Percentiles rank a stretch among this genome's conserved stretches.
Conservation (phyloP, 2,329 filamentous ascomycete genomes). For the Stachybotrys chartarum region DNA sequence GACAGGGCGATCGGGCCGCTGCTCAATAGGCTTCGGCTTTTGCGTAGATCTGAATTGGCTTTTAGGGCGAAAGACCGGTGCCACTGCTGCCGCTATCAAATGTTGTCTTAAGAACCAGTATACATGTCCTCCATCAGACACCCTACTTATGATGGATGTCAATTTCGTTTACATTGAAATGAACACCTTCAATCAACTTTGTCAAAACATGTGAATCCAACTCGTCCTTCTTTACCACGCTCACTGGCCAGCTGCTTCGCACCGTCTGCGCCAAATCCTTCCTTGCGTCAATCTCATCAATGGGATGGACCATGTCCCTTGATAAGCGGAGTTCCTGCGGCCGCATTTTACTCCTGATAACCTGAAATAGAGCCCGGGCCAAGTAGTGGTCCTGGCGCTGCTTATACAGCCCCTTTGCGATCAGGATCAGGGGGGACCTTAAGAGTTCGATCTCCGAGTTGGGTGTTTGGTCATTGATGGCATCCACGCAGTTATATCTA, state of each 20-base stretch:
- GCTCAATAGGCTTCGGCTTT: too few species aligned
- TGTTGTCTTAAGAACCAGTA: too few species aligned
- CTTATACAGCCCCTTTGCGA: slow-evolving; percentile 22
- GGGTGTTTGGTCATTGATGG: slow-evolving; percentile 11
- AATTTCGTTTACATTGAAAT: slow-evolving; percentile 4
- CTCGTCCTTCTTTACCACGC: slow-evolving; percentile 19
- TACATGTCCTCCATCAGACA: too few species aligned
- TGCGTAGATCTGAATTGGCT: too few species aligned
- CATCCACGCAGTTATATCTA: slow-evolving; percentile 16
- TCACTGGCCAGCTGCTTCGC: slow-evolving; percentile 22
- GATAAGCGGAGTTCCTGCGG: slow-evolving; percentile 14
- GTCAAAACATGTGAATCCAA: slow-evolving; percentile 11
- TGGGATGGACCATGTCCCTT: slow-evolving; percentile 9
- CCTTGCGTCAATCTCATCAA: slow-evolving; percentile 10
- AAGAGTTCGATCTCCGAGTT: slow-evolving; percentile 13
- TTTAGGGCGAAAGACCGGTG: too few species aligned
- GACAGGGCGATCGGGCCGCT: too few species aligned
- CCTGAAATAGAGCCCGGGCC: slow-evolving; percentile 21
- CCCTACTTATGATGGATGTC: neutral
- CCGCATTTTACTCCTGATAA: slow-evolving; percentile 25
- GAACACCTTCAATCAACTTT: slow-evolving; percentile 12
- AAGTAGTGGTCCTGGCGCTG: slow-evolving; percentile 27
- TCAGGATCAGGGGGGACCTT: slow-evolving; percentile 25
- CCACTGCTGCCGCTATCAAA: too few species aligned
- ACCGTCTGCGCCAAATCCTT: slow-evolving; percentile 14